These are phyloP conservation scores for Pyrenophora tritici-repentis DNA, from an alignment of 2,329 filamentous ascomycete genomes.

Conservation along the genomic window DNA sequence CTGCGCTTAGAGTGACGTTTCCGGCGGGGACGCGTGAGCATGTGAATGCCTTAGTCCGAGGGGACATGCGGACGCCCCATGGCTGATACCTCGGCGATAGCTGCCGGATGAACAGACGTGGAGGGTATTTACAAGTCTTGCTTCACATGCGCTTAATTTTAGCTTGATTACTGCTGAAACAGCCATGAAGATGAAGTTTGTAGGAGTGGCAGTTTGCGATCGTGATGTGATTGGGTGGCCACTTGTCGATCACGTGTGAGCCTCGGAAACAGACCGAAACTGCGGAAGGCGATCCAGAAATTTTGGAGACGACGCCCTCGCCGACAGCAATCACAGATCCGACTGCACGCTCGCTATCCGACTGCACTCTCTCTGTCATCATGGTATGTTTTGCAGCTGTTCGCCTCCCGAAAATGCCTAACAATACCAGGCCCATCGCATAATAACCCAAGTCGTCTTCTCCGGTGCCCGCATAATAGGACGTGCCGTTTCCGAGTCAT, in stretches of 20 bases:
- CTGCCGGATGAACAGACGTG: neutral
- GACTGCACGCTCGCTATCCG: neutral
- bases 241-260: slow-evolving; percentile 28
- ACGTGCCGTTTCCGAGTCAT: slow-evolving; percentile 90
- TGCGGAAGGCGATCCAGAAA: slow-evolving; percentile 38
- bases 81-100: slow-evolving; percentile 1
- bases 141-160: neutral
- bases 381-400: slow-evolving; percentile 30
- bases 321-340: slow-evolving; percentile 21
- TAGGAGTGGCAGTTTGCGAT: slow-evolving; percentile 31
- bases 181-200: slow-evolving; percentile 1
- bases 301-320: slow-evolving; percentile 25
- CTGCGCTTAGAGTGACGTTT: slow-evolving; percentile 20
- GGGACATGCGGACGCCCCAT: slow-evolving; percentile 14
- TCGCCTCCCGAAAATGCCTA: slow-evolving; percentile 19
- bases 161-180: neutral
- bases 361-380: neutral
- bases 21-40: slow-evolving; percentile 27
- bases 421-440: slow-evolving; percentile 77
- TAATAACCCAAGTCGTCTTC: slow-evolving; percentile 90
- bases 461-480: slow-evolving; percentile 90
- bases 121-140: neutral
- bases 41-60: slow-evolving; percentile 35
- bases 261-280: slow-evolving; percentile 28
- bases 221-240: slow-evolving; percentile 37